These are phyloP conservation scores for Suillus sp. DNA, from an alignment of 768 basidiomycete genomes.

Conservation along the genomic window DNA sequence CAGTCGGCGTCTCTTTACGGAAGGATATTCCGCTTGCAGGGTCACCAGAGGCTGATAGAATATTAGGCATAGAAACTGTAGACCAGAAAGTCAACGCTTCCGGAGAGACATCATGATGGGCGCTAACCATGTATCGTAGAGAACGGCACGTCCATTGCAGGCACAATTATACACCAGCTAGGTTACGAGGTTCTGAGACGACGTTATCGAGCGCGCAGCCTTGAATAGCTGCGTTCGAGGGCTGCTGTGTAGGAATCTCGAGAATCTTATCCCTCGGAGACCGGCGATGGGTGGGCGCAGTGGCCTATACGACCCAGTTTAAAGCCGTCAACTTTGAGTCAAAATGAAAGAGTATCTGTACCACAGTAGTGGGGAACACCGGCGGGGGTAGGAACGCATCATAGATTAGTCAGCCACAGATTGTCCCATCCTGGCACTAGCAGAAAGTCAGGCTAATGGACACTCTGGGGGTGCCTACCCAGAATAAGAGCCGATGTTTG, in stretches of 20 bases:
- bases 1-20: slow-evolving; percentile 46
- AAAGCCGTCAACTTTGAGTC: too few species aligned
- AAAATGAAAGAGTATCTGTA: slow-evolving; percentile 48
- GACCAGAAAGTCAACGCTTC: neutral
- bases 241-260: slow-evolving; percentile 26
- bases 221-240: slow-evolving; percentile 27
- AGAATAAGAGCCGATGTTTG: too few species aligned
- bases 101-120: neutral
- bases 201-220: slow-evolving; percentile 4
- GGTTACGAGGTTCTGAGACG: neutral
- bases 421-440: too few species aligned
- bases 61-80: slow-evolving; percentile 14
- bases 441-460: too few species aligned
- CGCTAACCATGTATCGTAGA: neutral
- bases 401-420: too few species aligned
- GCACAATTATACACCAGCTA: neutral
- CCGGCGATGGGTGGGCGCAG: slow-evolving; percentile 25
- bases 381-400: too few species aligned
- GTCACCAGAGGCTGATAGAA: slow-evolving; percentile 44
- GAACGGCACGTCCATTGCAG: neutral
- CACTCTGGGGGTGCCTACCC: too few species aligned
- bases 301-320: slow-evolving; percentile 46
- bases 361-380: too few species aligned
- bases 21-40: slow-evolving; percentile 49
- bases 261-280: slow-evolving; percentile 20